Conservation (phyloP, 2,329 filamentous ascomycete species). For the Aspergillus sp. region DNA sequence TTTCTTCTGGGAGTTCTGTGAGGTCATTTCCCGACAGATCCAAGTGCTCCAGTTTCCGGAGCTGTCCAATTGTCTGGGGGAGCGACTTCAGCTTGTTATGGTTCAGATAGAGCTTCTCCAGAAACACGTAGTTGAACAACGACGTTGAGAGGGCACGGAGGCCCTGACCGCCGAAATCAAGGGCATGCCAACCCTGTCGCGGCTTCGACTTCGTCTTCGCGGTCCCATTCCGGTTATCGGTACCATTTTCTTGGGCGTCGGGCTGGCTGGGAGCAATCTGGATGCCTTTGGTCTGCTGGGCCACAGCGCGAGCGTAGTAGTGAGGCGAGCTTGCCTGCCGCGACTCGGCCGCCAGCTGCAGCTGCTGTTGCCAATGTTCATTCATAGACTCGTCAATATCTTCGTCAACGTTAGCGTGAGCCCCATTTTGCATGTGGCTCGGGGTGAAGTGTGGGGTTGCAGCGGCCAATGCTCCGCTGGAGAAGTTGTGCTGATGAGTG, state of each 20-base stretch:
- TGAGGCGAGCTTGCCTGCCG: constrained; percentile 65
- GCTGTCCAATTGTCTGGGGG: constrained; percentile 75
- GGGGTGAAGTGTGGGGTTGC: constrained; percentile 58
- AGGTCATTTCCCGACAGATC: constrained; percentile 89
- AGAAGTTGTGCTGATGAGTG: constrained; percentile 51
- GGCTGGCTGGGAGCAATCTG: constrained; percentile 47
- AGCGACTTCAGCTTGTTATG: constrained; percentile 83
- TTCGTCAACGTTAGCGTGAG: constrained; percentile 54
- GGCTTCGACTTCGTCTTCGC: constrained; percentile 55
- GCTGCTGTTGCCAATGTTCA: constrained; percentile 83
- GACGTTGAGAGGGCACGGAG: constrained; percentile 75
- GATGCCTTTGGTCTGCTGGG: constrained; percentile 47
- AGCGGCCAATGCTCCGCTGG: constrained; percentile 44
- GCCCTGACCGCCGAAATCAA: constrained; percentile 96
- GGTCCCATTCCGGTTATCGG: constrained; percentile 63
- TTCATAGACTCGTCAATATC: constrained; percentile 57
- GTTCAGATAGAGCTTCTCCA: constrained; percentile 88
- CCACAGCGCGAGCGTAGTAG: constrained; percentile 60
- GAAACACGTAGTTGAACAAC: constrained; percentile 83
- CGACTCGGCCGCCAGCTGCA: constrained; percentile 74
- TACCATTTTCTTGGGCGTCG: constrained; percentile 47
- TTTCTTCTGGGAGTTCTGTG: constrained; percentile 75
- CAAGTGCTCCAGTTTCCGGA: constrained; percentile 77
- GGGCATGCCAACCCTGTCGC: constrained; percentile 83
- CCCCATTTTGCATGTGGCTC: constrained; percentile 59